phyloP scores from a whole-genome alignment of 257 asterid genomes.

The Nicotiana tomentosiformis region DNA sequence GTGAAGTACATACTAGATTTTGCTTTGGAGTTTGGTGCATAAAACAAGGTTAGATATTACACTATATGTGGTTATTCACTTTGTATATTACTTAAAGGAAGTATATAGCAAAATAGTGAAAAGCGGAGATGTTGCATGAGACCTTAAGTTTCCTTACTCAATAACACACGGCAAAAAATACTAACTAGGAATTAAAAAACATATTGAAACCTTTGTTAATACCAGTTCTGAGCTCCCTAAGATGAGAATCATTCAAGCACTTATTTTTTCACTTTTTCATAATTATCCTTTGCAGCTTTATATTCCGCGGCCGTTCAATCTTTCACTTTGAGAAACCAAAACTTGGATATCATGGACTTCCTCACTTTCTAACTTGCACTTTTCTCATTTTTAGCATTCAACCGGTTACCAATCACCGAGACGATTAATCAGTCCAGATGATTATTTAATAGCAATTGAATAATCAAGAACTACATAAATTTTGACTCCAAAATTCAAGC shows the following conservation, averaged over 20 bases:
- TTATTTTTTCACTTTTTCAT: not conserved
- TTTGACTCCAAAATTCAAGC: too few relatives aligned
- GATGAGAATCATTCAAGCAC: too few relatives aligned
- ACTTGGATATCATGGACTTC: not conserved
- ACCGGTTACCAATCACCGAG: not conserved
- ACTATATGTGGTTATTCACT: too few relatives aligned
- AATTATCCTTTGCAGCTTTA: not conserved
- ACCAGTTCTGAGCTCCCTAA: too few relatives aligned
- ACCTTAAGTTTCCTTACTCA: not conserved
- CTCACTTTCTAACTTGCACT: not conserved
- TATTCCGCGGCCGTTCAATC: not conserved
- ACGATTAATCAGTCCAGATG: not conserved
- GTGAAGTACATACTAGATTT: too few relatives aligned
- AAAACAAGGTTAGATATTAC: too few relatives aligned
- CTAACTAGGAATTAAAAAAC: too few relatives aligned
- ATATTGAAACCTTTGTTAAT: too few relatives aligned
- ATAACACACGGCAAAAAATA: not conserved
- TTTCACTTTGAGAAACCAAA: not conserved
- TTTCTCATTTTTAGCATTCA: not conserved
- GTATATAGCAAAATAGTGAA: too few relatives aligned
- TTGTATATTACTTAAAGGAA: too few relatives aligned
- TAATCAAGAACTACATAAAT: too few relatives aligned
- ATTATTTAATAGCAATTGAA: not conserved
- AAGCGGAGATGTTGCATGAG: not conserved
- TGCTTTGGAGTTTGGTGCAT: too few relatives aligned